Conservation (phyloP, 345 rosid species). For the Murraya paniculata region DNA sequence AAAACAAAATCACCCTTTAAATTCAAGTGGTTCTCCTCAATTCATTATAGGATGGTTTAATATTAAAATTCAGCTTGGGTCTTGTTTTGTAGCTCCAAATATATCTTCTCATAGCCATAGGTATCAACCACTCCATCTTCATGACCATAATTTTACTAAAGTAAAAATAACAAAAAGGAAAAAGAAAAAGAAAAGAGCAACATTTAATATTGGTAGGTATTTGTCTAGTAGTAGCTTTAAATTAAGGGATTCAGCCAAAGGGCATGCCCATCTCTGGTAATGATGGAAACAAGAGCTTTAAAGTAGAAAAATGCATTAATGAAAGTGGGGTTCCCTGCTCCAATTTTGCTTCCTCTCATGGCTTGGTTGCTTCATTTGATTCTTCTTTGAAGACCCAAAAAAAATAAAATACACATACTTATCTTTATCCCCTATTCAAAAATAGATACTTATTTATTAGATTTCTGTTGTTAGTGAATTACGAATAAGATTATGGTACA, state of each 20-base stretch:
- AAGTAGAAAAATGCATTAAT: constrained; percentile 13
- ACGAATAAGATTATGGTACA: too few species aligned
- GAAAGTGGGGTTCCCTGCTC: constrained; percentile 18
- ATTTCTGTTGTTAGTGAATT: too few species aligned
- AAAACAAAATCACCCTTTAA: too few species aligned
- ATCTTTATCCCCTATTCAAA: too few species aligned
- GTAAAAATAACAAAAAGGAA: not conserved
- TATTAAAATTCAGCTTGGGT: too few species aligned
- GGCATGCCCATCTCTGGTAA: constrained; percentile 4
- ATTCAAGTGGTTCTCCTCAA: too few species aligned
- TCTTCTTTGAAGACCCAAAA: not conserved
- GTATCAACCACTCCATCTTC: not conserved
- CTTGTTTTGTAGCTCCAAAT: not conserved
- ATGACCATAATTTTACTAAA: not conserved
- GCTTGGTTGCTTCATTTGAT: not conserved
- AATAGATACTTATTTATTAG: too few species aligned
- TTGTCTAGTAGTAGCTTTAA: constrained; percentile 15
- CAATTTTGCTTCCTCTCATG: not conserved
- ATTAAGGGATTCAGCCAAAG: not conserved
- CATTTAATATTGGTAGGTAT: constrained; percentile 22
- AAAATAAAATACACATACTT: too few species aligned
- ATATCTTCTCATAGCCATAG: not conserved
- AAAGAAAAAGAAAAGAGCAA: not conserved
- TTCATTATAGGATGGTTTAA: too few species aligned
- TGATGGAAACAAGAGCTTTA: constrained; percentile 12